These are phyloP conservation scores for Suillus decipiens DNA, from an alignment of 768 basidiomycete species.

Conservation along the genomic window DNA sequence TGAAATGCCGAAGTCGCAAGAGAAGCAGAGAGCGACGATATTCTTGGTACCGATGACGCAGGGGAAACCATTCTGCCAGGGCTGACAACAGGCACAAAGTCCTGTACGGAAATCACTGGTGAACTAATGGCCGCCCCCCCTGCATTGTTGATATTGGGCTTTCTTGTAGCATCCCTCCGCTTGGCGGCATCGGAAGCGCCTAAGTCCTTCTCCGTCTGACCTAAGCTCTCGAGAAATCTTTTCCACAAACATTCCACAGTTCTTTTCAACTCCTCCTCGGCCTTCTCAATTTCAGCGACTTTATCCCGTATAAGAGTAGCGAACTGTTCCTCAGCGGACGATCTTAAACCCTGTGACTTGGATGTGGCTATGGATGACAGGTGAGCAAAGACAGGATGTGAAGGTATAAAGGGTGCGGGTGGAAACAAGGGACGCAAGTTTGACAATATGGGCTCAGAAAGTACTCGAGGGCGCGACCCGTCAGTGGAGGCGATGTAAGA, in stretches of 20 bases:
- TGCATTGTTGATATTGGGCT: constrained; percentile 19
- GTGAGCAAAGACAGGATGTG: constrained; percentile 70
- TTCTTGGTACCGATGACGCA: constrained; percentile 40
- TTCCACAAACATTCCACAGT: constrained; percentile 69
- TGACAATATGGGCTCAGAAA: constrained; percentile 45
- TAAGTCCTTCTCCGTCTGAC: constrained; percentile 43
- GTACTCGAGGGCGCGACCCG: constrained; percentile 25
- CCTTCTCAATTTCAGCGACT: constrained; percentile 54
- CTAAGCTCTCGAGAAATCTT: constrained; percentile 51
- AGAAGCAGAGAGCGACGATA: constrained; percentile 73
- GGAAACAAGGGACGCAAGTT: constrained; percentile 63
- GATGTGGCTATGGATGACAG: constrained; percentile 58
- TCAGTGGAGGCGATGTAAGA: constrained; percentile 30
- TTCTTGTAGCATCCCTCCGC: constrained; percentile 23
- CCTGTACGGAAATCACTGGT: constrained; percentile 46
- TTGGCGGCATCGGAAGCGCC: constrained; percentile 21
- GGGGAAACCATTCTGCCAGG: constrained; percentile 39
- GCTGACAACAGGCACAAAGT: constrained; percentile 54
- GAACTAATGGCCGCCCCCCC: constrained; percentile 30
- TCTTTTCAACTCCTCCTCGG: constrained; percentile 53
- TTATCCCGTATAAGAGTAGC: constrained; percentile 52
- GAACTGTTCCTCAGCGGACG: constrained; percentile 60
- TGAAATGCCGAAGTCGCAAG: constrained; percentile 61
- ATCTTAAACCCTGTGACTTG: constrained; percentile 55
- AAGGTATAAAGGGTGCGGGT: constrained; percentile 75